Base-by-base conservation (phyloP, 2,329 filamentous ascomycete genomes). In the Aspergillus fischeri region DNA sequence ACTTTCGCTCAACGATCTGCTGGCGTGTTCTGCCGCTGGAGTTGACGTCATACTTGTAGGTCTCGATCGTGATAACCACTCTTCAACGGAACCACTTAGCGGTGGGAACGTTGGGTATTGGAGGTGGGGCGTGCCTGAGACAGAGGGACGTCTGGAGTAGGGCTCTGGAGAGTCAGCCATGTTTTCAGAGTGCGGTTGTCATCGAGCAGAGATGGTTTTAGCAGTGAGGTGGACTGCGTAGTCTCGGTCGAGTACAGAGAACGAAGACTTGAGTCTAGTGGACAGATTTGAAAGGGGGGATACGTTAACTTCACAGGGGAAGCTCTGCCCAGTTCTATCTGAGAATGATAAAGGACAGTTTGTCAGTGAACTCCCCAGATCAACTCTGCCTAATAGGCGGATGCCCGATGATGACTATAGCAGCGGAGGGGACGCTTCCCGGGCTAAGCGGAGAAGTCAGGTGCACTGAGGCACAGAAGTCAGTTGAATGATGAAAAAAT, bases 51-150 rank as follows among this genome's bases (percentile, higher is more conserved):
- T 77, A 58, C 61, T 68, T 61, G 73, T 66, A n/a, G 72, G 73
- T 53, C 71, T 70, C 53, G 75, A 77, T 49, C 68, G 73, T 47
- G 73, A 77, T 51, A 76, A 57, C 73, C 73, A 76, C 69, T 74
- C 69, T 58, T 75, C 69, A 28, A 76, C 72, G 49, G 75, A 75
- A 45, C 64, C 70, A 55, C 71, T 70, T 24, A 74, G 57, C 38
- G 74, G 70, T 56, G 73, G 71, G 56, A 75, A 65, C 41, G 74
- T 77, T n/a, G 75, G 75, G 60, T 75, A 77, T 60, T 68, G 73
- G 20, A 77, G 67, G 58, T 65, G 66, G 28, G 70, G 67, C 35
- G 68, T 60, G 54, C 60, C 57, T 52, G 67, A 66, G 58, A 65
- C 55, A 57, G 66, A 67, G 20, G 61, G 61, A 60, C 64, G 67